These are phyloP conservation scores for Amanita thiersii DNA, from an alignment of 768 basidiomycete species.

Conservation along the genomic window DNA sequence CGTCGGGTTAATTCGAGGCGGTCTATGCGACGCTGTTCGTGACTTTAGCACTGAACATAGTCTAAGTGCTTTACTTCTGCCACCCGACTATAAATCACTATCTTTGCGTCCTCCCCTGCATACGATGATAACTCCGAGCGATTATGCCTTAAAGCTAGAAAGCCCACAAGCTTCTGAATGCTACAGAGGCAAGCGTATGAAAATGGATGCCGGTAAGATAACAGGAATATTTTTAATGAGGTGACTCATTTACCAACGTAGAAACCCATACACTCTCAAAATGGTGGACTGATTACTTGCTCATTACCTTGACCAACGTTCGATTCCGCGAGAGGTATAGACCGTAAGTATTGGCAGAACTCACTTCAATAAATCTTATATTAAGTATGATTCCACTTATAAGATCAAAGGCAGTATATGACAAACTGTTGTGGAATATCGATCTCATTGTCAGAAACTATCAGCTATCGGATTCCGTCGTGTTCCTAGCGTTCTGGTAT, in stretches of 20 bases:
- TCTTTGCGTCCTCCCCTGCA: no score
- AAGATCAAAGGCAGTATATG: constrained; percentile 1
- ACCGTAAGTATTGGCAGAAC: not conserved
- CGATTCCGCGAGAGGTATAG: constrained; percentile 5
- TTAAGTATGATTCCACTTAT: not conserved
- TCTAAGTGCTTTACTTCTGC: no score
- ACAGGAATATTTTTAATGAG: no score
- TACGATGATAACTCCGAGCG: no score
- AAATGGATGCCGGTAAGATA: no score
- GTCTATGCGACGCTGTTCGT: not conserved
- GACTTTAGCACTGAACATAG: no score
- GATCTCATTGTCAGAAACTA: constrained; percentile 1
- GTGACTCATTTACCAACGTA: no score
- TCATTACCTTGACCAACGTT: constrained; percentile 4
- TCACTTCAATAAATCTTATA: not conserved
- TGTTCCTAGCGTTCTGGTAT: constrained; percentile 53
- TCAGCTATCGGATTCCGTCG: constrained; percentile 17
- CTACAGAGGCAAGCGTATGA: no score
- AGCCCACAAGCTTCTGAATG: no score
- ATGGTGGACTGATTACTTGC: constrained; percentile 9
- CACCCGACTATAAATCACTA: no score
- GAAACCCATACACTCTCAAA: no score
- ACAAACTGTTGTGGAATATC: constrained; percentile 6
- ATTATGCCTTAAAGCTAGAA: no score
- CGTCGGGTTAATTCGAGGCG: constrained; percentile 6